Percentiles rank a stretch among this genome's conserved stretches.
Evolutionary conservation across 331 rosid species (phyloP).

Genomic region (Telfairia occidentalis): DNA sequence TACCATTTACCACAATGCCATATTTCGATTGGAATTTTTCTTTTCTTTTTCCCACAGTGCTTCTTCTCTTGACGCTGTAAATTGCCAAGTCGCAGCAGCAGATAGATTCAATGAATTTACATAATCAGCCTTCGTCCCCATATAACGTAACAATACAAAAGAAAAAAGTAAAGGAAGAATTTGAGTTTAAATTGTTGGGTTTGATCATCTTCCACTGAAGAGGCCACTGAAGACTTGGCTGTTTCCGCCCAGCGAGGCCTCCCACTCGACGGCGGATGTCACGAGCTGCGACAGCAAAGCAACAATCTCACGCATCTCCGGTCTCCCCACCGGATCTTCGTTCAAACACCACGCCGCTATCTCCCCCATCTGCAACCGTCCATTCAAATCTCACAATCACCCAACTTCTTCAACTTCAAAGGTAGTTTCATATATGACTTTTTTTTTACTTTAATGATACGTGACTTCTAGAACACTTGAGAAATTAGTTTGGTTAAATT

Average conservation of each 20-base stretch:
- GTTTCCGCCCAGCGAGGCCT: slow-evolving; percentile 60
- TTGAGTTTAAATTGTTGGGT: not conserved
- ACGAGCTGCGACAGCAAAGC: slow-evolving; percentile 35
- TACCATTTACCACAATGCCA: too few species aligned
- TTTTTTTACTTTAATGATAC: too few species aligned
- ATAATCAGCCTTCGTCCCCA: not conserved
- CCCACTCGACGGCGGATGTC: slow-evolving; percentile 53
- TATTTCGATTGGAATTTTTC: too few species aligned
- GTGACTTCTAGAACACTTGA: too few species aligned
- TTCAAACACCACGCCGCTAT: slow-evolving; percentile 48
- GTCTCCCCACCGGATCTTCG: slow-evolving; percentile 62
- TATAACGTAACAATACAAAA: not conserved
- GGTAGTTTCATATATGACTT: too few species aligned
- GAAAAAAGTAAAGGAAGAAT: not conserved
- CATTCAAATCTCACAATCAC: not conserved
- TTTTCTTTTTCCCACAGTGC: not conserved
- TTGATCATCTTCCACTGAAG: slow-evolving; percentile 53
- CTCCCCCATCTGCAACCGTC: slow-evolving; percentile 42
- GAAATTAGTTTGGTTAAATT: too few species aligned
- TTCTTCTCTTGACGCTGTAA: not conserved
- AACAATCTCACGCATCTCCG: slow-evolving; percentile 57
- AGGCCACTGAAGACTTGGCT: slow-evolving; percentile 58
- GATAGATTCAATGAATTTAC: not conserved
- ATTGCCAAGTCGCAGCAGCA: not conserved
- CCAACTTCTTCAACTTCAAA: too few species aligned